Evolutionary conservation across 768 basidiomycete species (phyloP), one percentile per base, ranked within the genome.

Genomic region (Lentinula lateritia): DNA sequence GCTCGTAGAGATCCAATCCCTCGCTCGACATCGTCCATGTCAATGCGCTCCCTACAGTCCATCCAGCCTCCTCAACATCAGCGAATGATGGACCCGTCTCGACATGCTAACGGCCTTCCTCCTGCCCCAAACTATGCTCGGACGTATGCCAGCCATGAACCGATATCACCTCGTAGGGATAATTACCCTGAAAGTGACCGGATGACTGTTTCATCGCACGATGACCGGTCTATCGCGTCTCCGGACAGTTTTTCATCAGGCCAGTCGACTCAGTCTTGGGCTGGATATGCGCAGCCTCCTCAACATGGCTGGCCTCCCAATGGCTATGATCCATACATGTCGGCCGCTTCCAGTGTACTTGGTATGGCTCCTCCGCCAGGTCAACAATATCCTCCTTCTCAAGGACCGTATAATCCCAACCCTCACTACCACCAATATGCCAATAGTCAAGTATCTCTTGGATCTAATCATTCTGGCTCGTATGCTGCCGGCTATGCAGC

Each of bases 291-390:
- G 59, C 68, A 69, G 50, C 63, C 61, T 34, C 64, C 61, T 38
- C 62, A 61, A 48, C 56, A 20, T 50, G 46, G 34, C 10, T 67
- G 76, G 9, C 73, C 64, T 54, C 69, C 72, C 15, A 72, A 71
- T 36, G 80, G 81, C 58, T 85, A 83, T 65, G 83, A 86, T 68
- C 76, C 80, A 41, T 72, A 91, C 12, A 88, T 90, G 70, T 81
- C 83, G 9, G 91, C 90, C 13, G 92, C 92, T 8, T 90, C 91
- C 8, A 84, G 89, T 70, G 88, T 92, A 8, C 79, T 93, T 15
- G 91, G 91, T 15, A 86, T 90, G 83, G 85, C 82, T 0, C 88
- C 88, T 50, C 62, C 64, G 13, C 45, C 43, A 34, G n/a, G 35
- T 8, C 45, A 48, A 10, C 64, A 70, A 28, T 38, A 60, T 53